Conservation (phyloP, 768 basidiomycete genomes). For the Dentipellis fragilis region DNA sequence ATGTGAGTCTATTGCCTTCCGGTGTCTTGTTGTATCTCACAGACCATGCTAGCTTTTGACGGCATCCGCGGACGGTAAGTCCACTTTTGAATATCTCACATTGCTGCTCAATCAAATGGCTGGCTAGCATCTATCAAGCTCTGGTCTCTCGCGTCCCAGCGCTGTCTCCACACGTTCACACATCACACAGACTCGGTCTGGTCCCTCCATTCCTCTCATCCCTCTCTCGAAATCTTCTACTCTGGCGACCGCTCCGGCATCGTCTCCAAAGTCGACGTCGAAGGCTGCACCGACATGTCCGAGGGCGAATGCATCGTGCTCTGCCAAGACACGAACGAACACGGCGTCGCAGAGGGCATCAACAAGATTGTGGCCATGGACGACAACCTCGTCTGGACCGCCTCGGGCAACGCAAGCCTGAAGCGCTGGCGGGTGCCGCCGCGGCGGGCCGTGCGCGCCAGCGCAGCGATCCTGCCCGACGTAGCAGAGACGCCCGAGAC, state of each 20-base stretch:
- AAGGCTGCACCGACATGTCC: slow-evolving; percentile 66
- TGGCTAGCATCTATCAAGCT: slow-evolving; percentile 69
- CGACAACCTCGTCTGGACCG: slow-evolving; percentile 84
- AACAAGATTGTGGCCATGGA: slow-evolving; percentile 78
- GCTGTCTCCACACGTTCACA: slow-evolving; percentile 92
- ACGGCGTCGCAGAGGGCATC: slow-evolving; percentile 49
- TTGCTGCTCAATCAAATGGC: slow-evolving; percentile 10
- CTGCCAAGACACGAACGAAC: slow-evolving; percentile 51
- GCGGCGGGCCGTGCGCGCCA: slow-evolving; percentile 49
- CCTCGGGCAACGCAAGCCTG: slow-evolving; percentile 72
- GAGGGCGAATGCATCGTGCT: slow-evolving; percentile 87
- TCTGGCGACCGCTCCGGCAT: slow-evolving; percentile 90
- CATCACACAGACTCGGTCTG: slow-evolving; percentile 93
- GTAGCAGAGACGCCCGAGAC: slow-evolving; percentile 4
- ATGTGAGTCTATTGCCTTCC: slow-evolving; percentile 41
- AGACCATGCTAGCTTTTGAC: slow-evolving; percentile 50
- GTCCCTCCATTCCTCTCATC: slow-evolving; percentile 84
- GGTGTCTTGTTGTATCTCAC: slow-evolving; percentile 3
- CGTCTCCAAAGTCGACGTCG: slow-evolving; percentile 87
- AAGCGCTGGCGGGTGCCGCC: slow-evolving; percentile 72
- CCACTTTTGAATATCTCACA: neutral
- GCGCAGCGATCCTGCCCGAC: slow-evolving; percentile 9
- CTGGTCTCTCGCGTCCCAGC: slow-evolving; percentile 85
- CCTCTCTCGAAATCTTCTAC: slow-evolving; percentile 81
- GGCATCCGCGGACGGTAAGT: slow-evolving; percentile 64